These are phyloP conservation scores for Zymoseptoria ardabiliae DNA, from an alignment of 2,329 filamentous ascomycete genomes.

Conservation along the genomic window DNA sequence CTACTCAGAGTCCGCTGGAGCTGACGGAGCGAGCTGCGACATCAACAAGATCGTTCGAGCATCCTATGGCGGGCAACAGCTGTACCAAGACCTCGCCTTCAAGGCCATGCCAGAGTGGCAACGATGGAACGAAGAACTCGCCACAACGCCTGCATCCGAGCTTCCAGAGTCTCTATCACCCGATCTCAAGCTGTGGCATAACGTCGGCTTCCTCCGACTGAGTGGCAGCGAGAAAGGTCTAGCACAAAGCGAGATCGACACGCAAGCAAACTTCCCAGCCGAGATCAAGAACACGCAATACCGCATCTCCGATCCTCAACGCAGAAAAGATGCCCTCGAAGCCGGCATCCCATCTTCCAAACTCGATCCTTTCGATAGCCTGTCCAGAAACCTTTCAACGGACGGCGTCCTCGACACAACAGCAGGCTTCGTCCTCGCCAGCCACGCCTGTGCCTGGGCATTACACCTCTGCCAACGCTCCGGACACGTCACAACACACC, in stretches of 20 bases:
- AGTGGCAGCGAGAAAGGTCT: slow-evolving; percentile 9
- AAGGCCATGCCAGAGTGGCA: slow-evolving; percentile 29
- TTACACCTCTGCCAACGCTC: slow-evolving; percentile 9
- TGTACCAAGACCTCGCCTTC: slow-evolving; percentile 21
- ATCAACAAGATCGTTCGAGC: slow-evolving; percentile 23
- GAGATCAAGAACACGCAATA: slow-evolving; percentile 24
- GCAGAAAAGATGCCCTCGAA: slow-evolving; percentile 7
- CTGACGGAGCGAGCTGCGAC: slow-evolving; percentile 19
- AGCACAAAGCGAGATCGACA: slow-evolving; percentile 16
- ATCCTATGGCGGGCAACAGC: slow-evolving; percentile 16
- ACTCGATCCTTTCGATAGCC: slow-evolving; percentile 13
- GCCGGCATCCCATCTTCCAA: slow-evolving; percentile 11
- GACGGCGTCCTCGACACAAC: slow-evolving; percentile 17
- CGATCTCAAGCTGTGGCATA: slow-evolving; percentile 18
- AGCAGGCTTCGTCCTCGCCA: slow-evolving; percentile 15
- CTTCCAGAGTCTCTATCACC: slow-evolving; percentile 7
- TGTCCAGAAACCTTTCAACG: slow-evolving; percentile 3
- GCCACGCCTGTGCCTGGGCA: slow-evolving; percentile 13
- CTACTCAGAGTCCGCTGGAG: slow-evolving; percentile 15
- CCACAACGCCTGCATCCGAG: slow-evolving; percentile 2
- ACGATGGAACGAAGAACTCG: slow-evolving; percentile 23
- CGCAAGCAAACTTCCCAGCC: slow-evolving; percentile 20
- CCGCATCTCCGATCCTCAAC: slow-evolving; percentile 15
- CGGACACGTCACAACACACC: slow-evolving; percentile 9
- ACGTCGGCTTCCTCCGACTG: slow-evolving; percentile 21